A percentile compares a stretch with the other conserved stretches of the same genome.
These are phyloP conservation scores for Pontederia crassipes DNA, from an alignment of 176 grass and related monocot genomes.

Conservation along the genomic window DNA sequence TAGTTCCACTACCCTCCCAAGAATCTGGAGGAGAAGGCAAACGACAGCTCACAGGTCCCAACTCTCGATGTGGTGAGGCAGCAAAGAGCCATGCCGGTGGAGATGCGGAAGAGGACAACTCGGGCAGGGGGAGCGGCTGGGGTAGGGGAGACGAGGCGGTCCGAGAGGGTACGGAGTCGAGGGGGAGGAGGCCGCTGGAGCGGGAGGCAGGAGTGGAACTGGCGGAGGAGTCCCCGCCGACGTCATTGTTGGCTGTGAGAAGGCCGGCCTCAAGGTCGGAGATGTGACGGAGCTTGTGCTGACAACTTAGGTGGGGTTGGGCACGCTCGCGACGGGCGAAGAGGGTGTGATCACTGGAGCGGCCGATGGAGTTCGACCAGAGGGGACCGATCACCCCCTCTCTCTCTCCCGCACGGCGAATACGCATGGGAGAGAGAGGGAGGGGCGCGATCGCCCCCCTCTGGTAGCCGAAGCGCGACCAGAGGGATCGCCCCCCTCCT, in stretches of 20 bases:
- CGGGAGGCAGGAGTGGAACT: slow-evolving; percentile 45
- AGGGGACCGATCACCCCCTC: too few species aligned
- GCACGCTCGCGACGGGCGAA: slow-evolving; percentile 19
- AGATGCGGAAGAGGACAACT: slow-evolving; percentile 3
- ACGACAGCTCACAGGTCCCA: slow-evolving; percentile 1
- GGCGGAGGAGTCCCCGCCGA: neutral
- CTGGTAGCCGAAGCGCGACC: too few species aligned
- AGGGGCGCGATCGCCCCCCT: too few species aligned
- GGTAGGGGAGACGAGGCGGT: slow-evolving; percentile 49
- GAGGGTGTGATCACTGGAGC: neutral
- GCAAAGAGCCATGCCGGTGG: slow-evolving; percentile 26
- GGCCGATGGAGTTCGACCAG: too few species aligned
- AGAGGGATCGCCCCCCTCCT: too few species aligned
- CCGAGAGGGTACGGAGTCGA: slow-evolving; percentile 25
- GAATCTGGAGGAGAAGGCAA: slow-evolving; percentile 25
- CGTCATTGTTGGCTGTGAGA: slow-evolving; percentile 7
- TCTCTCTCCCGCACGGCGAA: too few species aligned
- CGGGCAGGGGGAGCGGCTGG: slow-evolving; percentile 38
- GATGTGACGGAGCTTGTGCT: slow-evolving; percentile 37
- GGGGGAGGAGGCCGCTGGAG: slow-evolving; percentile 16
- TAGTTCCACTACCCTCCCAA: slow-evolving; percentile 19
- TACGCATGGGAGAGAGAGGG: too few species aligned
- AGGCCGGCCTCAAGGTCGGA: slow-evolving; percentile 36
- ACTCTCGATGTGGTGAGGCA: slow-evolving; percentile 12
- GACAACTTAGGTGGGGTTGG: slow-evolving; percentile 44